Conservation (phyloP, 371 early-diverging fungal genomes). For the Polyrhizophydium stewartii region DNA sequence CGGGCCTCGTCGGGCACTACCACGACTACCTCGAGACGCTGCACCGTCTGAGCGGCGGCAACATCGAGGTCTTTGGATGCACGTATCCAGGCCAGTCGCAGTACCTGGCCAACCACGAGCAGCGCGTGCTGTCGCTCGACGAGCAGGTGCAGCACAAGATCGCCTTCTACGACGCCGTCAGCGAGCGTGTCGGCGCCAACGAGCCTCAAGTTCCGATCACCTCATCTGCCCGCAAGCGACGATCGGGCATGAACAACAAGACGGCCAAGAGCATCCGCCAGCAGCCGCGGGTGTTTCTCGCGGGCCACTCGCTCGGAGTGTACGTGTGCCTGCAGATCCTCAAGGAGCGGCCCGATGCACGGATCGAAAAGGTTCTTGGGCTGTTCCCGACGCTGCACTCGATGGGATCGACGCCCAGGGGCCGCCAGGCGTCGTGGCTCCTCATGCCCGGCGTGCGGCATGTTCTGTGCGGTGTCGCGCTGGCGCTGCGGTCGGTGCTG, state of each 20-base stretch:
- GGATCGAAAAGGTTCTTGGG: constrained; percentile 57
- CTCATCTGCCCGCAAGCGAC: no score
- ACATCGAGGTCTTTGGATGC: constrained; percentile 10
- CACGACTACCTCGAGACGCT: constrained; percentile 53
- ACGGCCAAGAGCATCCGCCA: constrained; percentile 34
- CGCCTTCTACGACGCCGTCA: constrained; percentile 52
- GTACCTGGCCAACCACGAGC: neutral
- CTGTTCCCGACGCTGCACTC: constrained; percentile 77
- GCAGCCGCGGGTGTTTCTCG: constrained; percentile 47
- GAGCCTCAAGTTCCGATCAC: no score
- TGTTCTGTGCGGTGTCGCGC: no score
- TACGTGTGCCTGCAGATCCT: constrained; percentile 47
- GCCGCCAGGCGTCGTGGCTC: constrained; percentile 28
- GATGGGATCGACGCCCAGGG: constrained; percentile 73
- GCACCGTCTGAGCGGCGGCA: constrained; percentile 42
- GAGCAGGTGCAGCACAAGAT: constrained; percentile 69
- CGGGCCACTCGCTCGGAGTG: constrained; percentile 66
- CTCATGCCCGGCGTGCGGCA: constrained; percentile 9
- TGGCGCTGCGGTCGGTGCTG: no score
- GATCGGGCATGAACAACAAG: no score
- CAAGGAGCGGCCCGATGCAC: constrained; percentile 51
- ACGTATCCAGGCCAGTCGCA: constrained; percentile 23
- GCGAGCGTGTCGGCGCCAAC: no score
- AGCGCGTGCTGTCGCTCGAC: constrained; percentile 24
- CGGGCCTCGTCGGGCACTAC: constrained; percentile 70